phyloP scores from a whole-genome alignment of 2,329 filamentous ascomycete species.

The Anisogramma anomala region DNA sequence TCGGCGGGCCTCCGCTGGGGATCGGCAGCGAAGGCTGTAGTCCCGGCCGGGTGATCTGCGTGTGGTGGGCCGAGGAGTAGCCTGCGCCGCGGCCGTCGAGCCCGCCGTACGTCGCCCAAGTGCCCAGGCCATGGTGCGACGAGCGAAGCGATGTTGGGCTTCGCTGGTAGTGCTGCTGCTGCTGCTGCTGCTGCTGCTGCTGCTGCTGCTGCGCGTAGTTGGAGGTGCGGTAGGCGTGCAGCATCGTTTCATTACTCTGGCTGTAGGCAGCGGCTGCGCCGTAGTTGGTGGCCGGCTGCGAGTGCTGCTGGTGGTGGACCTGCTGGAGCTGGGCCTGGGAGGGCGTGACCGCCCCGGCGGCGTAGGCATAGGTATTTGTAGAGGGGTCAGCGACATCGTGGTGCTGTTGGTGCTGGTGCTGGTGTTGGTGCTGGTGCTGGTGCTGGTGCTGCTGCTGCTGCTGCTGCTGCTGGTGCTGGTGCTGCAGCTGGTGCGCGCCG shows the following conservation, averaged over 20 bases:
- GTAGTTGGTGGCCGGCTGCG: constrained; percentile 15
- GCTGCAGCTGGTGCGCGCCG: constrained; percentile 17
- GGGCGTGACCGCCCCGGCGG: constrained; percentile 34
- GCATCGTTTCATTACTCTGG: constrained; percentile 39
- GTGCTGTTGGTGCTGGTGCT: constrained; percentile 15
- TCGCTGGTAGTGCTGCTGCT: constrained; percentile 14
- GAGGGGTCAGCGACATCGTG: constrained; percentile 26
- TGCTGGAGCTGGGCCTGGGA: constrained; percentile 22
- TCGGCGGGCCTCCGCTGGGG: constrained; percentile 28
- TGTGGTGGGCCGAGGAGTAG: constrained; percentile 34
- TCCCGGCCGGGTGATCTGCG: constrained; percentile 33
- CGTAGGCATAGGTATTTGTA: constrained; percentile 47
- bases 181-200: constrained; percentile 12
- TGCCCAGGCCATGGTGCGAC: constrained; percentile 17
- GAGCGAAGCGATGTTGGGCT: constrained; percentile 18
- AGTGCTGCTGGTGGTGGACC: constrained; percentile 19
- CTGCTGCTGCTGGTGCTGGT: no score
- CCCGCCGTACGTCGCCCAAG: constrained; percentile 26
- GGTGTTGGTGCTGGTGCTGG: constrained; percentile 22
- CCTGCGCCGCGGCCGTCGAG: constrained; percentile 30
- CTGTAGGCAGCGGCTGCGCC: constrained; percentile 24
- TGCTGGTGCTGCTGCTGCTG: constrained; percentile 20
- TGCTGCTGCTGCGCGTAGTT: constrained; percentile 29
- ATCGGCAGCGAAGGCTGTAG: constrained; percentile 39
- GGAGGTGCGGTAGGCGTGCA: constrained; percentile 41